These are phyloP conservation scores for Daedalea quercina DNA, from an alignment of 768 basidiomycete genomes.

Conservation along the genomic window DNA sequence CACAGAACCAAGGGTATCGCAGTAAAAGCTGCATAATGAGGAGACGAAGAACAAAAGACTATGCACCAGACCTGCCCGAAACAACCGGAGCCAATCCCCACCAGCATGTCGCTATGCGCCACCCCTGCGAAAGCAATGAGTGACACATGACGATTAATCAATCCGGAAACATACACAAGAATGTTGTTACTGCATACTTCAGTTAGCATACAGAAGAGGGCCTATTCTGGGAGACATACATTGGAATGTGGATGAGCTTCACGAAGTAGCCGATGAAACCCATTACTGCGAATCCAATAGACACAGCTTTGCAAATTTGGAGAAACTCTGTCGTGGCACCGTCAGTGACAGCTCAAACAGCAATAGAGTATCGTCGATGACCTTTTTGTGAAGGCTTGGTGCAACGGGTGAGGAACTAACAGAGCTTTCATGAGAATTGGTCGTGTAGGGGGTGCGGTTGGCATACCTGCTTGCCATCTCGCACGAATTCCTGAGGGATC, in stretches of 20 bases:
- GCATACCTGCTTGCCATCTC: constrained; percentile 87
- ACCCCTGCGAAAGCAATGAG: constrained; percentile 45
- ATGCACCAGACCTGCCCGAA: too few relatives aligned
- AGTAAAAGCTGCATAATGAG: too few relatives aligned
- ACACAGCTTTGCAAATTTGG: constrained; percentile 94
- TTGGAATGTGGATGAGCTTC: constrained; percentile 97
- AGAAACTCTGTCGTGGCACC: constrained; percentile 81
- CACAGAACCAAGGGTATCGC: too few relatives aligned
- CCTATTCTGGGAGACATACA: constrained; percentile 49
- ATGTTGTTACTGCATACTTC: constrained; percentile 77
- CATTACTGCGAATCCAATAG: constrained; percentile 97
- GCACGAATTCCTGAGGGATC: constrained; percentile 85
- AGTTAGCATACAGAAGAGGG: constrained; percentile 3
- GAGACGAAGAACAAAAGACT: too few relatives aligned
- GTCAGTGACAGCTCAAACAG: background rate
- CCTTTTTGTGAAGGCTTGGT: constrained; percentile 97
- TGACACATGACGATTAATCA: background rate
- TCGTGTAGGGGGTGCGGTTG: background rate
- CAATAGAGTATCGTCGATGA: constrained; percentile 25
- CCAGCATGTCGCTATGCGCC: constrained; percentile 47
- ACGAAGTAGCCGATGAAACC: constrained; percentile 99
- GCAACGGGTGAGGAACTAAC: constrained; percentile 92
- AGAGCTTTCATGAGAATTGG: constrained; percentile 8
- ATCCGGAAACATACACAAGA: constrained; percentile 70
- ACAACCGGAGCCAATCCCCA: constrained; percentile 1